Conservation (phyloP, 2,329 filamentous ascomycete species). For the Thelonectria olida region DNA sequence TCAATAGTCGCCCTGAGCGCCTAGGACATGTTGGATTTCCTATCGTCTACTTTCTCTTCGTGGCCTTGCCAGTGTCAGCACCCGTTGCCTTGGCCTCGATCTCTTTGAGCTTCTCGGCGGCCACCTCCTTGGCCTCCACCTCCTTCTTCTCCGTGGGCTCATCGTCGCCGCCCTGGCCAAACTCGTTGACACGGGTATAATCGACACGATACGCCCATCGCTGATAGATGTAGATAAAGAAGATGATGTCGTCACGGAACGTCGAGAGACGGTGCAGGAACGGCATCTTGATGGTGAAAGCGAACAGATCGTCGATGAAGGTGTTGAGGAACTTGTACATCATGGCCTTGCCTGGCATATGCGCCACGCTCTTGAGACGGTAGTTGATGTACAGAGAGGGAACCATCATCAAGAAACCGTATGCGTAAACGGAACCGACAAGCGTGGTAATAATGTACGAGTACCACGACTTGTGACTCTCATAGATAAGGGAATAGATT, state of each 20-base stretch:
- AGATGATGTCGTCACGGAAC: constrained; percentile 94
- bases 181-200: constrained; percentile 93
- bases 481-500: constrained; percentile 89
- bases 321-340: constrained; percentile 99
- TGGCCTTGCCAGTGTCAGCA: constrained; percentile 56
- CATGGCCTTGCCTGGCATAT: constrained; percentile 97
- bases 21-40: too few relatives aligned
- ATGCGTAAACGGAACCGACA: constrained; percentile 95
- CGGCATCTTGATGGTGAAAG: constrained; percentile 99
- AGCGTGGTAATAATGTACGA: constrained; percentile 94
- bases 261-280: constrained; percentile 91
- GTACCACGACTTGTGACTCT: constrained; percentile 98
- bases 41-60: constrained; percentile 50
- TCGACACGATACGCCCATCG: constrained; percentile 92
- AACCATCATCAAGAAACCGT: constrained; percentile 99
- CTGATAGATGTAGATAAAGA: constrained; percentile 98
- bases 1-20: background rate
- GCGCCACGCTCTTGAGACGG: constrained; percentile 91
- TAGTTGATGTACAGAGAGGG: constrained; percentile 99
- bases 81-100: constrained; percentile 58
- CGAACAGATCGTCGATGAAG: constrained; percentile 98
- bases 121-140: constrained; percentile 50
- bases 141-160: constrained; percentile 46
- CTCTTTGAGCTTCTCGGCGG: constrained; percentile 49
- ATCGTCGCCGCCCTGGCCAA: constrained; percentile 97